Evolutionary conservation across 208 protist genomes (phyloP).

Genomic region (Trypanosoma brucei): DNA sequence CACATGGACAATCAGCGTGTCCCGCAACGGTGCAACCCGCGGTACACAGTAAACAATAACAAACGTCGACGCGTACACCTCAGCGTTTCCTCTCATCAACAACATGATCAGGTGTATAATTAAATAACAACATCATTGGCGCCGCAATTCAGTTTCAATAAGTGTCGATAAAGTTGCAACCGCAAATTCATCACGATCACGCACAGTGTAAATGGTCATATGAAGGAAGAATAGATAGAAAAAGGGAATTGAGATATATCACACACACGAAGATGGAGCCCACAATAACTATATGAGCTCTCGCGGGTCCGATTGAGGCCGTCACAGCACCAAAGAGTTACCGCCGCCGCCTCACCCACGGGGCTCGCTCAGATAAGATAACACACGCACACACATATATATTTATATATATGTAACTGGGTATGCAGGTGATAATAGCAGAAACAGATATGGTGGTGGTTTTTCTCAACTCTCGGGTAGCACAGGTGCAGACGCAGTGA

Average conservation of each 20-base stretch:
- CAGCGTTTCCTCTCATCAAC: background rate
- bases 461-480: slow-evolving; percentile 8
- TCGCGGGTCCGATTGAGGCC: slow-evolving; percentile 16
- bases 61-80: background rate
- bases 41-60: background rate
- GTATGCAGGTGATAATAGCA: too few relatives aligned
- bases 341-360: slow-evolving; percentile 17
- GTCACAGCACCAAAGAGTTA: slow-evolving; percentile 6
- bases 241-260: background rate
- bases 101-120: slow-evolving; percentile 16
- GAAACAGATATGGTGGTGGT: background rate
- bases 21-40: slow-evolving; percentile 1
- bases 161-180: too few relatives aligned
- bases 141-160: too few relatives aligned
- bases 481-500: slow-evolving; percentile 26
- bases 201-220: too few relatives aligned
- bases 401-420: too few relatives aligned
- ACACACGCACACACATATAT: too few relatives aligned
- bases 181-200: too few relatives aligned
- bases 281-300: background rate
- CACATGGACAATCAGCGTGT: background rate
- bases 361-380: slow-evolving; percentile 2
- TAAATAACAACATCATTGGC: slow-evolving; percentile 17
- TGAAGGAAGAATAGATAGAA: background rate
- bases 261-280: background rate